phyloP scores from a whole-genome alignment of 495 filamentous ascomycete species.

The Neurospora terricola region DNA sequence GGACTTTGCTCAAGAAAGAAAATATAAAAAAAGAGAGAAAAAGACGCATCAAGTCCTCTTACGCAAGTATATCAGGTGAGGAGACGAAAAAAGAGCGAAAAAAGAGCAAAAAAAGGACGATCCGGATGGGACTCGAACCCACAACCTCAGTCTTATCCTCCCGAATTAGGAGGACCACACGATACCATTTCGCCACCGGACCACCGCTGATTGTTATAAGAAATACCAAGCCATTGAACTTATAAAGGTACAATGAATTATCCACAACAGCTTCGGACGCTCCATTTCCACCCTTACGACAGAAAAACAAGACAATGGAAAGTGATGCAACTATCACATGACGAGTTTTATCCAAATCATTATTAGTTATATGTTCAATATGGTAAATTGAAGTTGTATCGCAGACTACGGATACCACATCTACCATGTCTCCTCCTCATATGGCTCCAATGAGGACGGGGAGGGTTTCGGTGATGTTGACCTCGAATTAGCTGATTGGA shows the following conservation, averaged over 20 bases:
- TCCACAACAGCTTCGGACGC: not conserved
- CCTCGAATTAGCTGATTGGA: not conserved
- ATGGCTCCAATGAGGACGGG: not conserved
- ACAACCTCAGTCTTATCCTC: constrained; percentile 34
- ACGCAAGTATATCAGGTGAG: not conserved
- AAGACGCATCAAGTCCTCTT: not conserved
- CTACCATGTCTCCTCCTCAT: not conserved
- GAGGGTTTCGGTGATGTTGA: not conserved
- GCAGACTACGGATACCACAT: not conserved
- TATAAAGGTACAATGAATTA: not conserved
- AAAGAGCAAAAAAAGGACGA: constrained; percentile 19
- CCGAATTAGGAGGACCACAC: constrained; percentile 33
- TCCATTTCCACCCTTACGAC: not conserved
- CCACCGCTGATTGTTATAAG: constrained; percentile 6
- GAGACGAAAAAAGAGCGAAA: constrained; percentile 2
- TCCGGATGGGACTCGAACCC: constrained; percentile 40
- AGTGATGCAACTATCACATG: no score
- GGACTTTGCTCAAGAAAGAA: not conserved
- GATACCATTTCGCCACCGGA: constrained; percentile 40
- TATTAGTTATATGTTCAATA: no score
- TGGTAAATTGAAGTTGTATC: no score
- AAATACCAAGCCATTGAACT: not conserved
- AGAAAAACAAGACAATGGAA: not conserved
- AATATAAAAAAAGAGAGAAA: constrained; percentile 5
- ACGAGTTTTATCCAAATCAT: no score